Percentiles rank a stretch among this genome's conserved stretches.
These are phyloP conservation scores for Tetrahymena malaccensis DNA, from an alignment of 73 alveolate genomes.

Conservation along the genomic window DNA sequence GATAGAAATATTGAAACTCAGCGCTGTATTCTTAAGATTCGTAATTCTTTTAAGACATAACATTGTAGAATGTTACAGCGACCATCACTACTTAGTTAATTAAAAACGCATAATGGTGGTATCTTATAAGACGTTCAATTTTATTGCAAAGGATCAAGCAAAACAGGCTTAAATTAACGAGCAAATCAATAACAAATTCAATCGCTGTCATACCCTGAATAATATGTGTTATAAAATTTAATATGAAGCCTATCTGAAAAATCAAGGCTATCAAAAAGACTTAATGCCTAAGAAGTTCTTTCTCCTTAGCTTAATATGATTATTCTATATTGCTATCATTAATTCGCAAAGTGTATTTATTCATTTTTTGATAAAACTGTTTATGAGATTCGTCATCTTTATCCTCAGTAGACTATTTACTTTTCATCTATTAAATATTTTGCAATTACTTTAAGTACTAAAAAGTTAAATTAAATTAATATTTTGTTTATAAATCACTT, in stretches of 20 bases:
- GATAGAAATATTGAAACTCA: not conserved
- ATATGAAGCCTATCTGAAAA: not conserved
- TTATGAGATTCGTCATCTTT: not conserved
- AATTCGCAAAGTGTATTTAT: not conserved
- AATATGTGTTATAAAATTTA: not conserved
- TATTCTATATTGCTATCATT: not conserved
- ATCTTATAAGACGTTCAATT: not conserved
- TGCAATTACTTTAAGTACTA: not conserved
- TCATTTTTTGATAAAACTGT: not conserved
- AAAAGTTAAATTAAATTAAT: not conserved
- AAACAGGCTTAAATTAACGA: not conserved
- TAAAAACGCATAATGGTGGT: not conserved
- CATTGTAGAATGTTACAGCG: not conserved
- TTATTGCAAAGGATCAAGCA: not conserved
- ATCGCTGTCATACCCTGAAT: not conserved
- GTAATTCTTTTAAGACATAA: not conserved
- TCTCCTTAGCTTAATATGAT: not conserved
- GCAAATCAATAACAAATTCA: not conserved
- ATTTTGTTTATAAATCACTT: not conserved
- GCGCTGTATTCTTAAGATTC: not conserved
- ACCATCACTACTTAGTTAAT: not conserved
- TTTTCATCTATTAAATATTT: not conserved
- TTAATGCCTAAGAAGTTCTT: not conserved
- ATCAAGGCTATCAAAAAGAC: not conserved
- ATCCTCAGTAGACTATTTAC: not conserved